Percentiles rank a stretch among this genome's conserved stretches.
Conservation (phyloP, 352 stramenopile species). For the Peronospora farinosa region DNA sequence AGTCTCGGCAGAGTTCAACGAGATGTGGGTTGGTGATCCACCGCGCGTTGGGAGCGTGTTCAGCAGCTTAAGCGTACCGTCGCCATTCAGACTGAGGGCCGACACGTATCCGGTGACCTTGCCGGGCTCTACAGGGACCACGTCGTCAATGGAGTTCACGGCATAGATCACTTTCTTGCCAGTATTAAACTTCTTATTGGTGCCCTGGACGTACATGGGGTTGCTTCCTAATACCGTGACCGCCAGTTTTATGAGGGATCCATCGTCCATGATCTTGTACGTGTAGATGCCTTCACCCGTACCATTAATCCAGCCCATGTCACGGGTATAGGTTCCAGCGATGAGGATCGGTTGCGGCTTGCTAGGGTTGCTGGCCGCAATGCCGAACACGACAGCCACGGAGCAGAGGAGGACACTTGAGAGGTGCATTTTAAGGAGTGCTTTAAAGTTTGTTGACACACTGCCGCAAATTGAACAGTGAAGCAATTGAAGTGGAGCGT, state of each 20-base stretch:
- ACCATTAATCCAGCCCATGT: conserved; percentile 65
- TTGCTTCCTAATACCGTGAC: conserved; percentile 54
- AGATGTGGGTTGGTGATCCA: conserved; percentile 40
- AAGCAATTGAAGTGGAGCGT: background rate
- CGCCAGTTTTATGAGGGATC: conserved; percentile 31
- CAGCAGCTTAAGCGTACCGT: conserved; percentile 40
- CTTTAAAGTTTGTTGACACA: background rate
- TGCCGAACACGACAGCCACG: conserved; percentile 12
- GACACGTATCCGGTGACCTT: conserved; percentile 45
- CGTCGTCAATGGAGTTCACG: conserved; percentile 45
- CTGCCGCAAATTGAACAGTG: conserved; percentile 15
- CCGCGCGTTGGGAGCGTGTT: conserved; percentile 49
- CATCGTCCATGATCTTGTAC: conserved; percentile 43
- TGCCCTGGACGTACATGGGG: conserved; percentile 53
- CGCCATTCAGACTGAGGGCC: conserved; percentile 32
- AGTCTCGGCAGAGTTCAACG: conserved; percentile 38
- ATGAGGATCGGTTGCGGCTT: conserved; percentile 35
- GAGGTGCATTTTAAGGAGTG: conserved; percentile 18
- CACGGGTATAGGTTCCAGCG: conserved; percentile 53
- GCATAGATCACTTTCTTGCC: conserved; percentile 40
- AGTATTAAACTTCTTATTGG: conserved; percentile 24
- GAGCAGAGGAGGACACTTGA: conserved; percentile 19
- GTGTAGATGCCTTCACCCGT: conserved; percentile 57
- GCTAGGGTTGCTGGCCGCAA: conserved; percentile 11
- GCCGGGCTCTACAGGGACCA: conserved; percentile 20